Evolutionary conservation across 768 basidiomycete species (phyloP).

Genomic region (Cystobasidium ongulense): DNA sequence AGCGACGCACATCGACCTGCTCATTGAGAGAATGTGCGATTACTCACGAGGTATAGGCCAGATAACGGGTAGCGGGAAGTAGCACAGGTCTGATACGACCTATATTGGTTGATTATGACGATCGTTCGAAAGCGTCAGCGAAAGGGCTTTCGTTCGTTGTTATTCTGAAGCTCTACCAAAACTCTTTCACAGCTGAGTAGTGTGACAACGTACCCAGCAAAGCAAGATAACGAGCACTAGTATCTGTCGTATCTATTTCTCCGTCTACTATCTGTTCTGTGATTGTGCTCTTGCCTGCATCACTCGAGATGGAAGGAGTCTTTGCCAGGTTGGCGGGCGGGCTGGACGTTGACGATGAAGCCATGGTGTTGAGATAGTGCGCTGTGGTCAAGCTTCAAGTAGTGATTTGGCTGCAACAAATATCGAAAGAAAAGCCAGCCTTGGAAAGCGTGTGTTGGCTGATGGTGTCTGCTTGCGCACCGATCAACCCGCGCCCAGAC

Average conservation of each 20-base stretch:
- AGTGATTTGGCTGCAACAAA: too few relatives aligned
- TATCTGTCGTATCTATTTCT: conserved; percentile 60
- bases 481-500: too few relatives aligned
- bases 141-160: conserved; percentile 51
- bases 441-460: too few relatives aligned
- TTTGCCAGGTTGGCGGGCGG: neutral
- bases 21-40: neutral
- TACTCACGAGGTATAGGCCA: conserved; percentile 59
- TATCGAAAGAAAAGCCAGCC: too few relatives aligned
- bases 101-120: neutral
- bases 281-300: neutral
- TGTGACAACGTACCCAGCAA: neutral
- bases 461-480: too few relatives aligned
- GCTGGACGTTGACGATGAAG: conserved; percentile 3
- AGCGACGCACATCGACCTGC: neutral
- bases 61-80: conserved; percentile 60
- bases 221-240: conserved; percentile 50
- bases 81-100: conserved; percentile 69
- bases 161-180: too few relatives aligned
- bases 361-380: neutral
- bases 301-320: neutral
- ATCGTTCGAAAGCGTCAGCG: conserved; percentile 52
- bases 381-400: too few relatives aligned
- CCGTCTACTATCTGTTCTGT: conserved; percentile 53
- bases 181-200: neutral